Evolutionary conservation across 1,284 basidiomycete genomes (phyloP).

Genomic region (Gymnopus androsaceus): DNA sequence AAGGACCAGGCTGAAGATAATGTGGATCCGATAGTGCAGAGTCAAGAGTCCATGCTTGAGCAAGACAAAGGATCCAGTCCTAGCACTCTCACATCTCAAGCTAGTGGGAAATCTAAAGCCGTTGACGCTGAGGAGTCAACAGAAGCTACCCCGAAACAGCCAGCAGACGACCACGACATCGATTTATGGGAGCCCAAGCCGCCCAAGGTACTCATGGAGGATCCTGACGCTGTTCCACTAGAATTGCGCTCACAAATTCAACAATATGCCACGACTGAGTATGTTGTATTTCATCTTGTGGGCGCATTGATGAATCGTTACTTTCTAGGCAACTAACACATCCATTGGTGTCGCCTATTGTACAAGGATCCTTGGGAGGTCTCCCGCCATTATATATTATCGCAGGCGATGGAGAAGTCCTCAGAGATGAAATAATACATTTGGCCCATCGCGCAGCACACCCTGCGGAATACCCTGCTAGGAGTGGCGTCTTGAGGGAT

Average conservation of each 20-base stretch:
- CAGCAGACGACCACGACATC: constrained; percentile 35
- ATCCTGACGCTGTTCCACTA: constrained; percentile 46
- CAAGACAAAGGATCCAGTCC: not conserved
- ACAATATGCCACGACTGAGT: constrained; percentile 80
- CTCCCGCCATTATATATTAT: constrained; percentile 82
- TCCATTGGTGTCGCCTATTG: constrained; percentile 78
- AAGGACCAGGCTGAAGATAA: constrained; percentile 25
- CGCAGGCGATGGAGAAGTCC: constrained; percentile 76
- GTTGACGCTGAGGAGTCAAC: constrained; percentile 16
- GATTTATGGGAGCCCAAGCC: constrained; percentile 57
- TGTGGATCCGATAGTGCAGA: constrained; percentile 23
- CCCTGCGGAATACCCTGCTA: constrained; percentile 68
- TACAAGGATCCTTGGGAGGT: constrained; percentile 79
- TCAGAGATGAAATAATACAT: constrained; percentile 84
- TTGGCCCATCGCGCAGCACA: constrained; percentile 82
- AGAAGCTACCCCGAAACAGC: no score
- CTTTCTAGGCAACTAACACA: constrained; percentile 69
- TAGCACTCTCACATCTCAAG: constrained; percentile 1
- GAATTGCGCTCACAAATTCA: constrained; percentile 74
- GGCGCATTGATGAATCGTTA: not conserved
- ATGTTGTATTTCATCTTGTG: constrained; percentile 21
- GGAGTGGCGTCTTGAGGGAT: constrained; percentile 54
- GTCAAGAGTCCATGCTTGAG: constrained; percentile 42
- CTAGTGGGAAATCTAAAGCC: not conserved
- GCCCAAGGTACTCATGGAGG: constrained; percentile 59